phyloP scores from a whole-genome alignment of 495 filamentous ascomycete species.

The Xylaria palmicola region DNA sequence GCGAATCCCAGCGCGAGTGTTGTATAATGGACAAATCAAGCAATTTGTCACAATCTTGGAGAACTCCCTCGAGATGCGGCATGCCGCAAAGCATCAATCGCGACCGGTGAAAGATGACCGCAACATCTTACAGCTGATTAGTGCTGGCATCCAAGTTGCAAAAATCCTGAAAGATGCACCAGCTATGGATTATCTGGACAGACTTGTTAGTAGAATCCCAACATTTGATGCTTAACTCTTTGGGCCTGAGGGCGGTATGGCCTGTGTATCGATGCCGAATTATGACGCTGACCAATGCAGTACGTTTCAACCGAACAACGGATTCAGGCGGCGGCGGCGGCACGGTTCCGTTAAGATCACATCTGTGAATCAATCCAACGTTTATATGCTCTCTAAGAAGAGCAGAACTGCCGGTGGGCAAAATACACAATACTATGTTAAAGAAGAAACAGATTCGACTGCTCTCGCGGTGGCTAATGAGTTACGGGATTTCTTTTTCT shows the following conservation, averaged over 20 bases:
- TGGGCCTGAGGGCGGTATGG: too few relatives aligned
- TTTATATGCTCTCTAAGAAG: constrained; percentile 3
- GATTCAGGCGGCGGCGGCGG: constrained; percentile 58
- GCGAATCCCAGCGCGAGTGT: constrained; percentile 74
- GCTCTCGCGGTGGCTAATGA: constrained; percentile 23
- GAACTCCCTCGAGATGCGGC: constrained; percentile 82
- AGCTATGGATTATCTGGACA: constrained; percentile 78
- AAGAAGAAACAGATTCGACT: neutral
- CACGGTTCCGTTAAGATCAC: constrained; percentile 41
- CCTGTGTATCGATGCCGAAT: neutral
- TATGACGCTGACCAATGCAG: constrained; percentile 10
- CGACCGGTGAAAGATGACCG: constrained; percentile 85
- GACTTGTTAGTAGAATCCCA: constrained; percentile 39
- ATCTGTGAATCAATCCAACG: neutral
- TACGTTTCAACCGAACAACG: constrained; percentile 66
- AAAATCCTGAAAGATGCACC: constrained; percentile 79
- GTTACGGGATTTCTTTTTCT: constrained; percentile 22
- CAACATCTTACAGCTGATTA: constrained; percentile 83
- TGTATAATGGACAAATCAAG: constrained; percentile 89
- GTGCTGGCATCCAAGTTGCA: constrained; percentile 80
- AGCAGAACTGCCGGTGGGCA: constrained; percentile 5
- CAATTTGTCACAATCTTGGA: constrained; percentile 80
- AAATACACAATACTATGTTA: constrained; percentile 24
- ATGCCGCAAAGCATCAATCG: constrained; percentile 78
- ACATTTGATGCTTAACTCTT: constrained; percentile 43